phyloP scores from a whole-genome alignment of 805 yeast species.

The Komagataella pastoris region DNA sequence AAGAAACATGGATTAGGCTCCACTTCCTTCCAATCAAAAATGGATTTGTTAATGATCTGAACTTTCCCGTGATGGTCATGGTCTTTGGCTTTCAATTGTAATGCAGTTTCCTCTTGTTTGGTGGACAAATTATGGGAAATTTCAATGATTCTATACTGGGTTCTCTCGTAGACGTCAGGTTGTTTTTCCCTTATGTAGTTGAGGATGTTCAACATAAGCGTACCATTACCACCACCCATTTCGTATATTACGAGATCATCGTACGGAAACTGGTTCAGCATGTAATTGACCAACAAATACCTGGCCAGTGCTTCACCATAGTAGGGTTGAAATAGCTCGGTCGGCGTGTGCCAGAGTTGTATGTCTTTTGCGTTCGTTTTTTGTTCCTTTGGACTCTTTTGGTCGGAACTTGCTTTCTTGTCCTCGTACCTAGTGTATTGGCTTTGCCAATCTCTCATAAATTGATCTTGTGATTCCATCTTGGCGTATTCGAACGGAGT shows the following conservation, averaged over 20 bases:
- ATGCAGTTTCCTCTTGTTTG: conserved; percentile 27
- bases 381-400: conserved; percentile 11
- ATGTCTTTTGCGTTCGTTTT: conserved; percentile 8
- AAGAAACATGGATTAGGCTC: conserved; percentile 62
- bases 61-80: conserved; percentile 42
- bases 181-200: conserved; percentile 46
- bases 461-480: conserved; percentile 52
- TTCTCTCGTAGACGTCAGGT: conserved; percentile 61
- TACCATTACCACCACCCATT: conserved; percentile 87
- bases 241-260: conserved; percentile 68
- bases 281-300: conserved; percentile 59
- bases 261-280: conserved; percentile 54
- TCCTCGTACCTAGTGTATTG: conserved; percentile 43
- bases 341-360: conserved; percentile 86
- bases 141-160: conserved; percentile 62
- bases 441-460: conserved; percentile 52
- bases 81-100: conserved; percentile 15
- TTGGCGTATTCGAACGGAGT: conserved; percentile 49
- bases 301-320: conserved; percentile 83
- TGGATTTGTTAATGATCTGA: conserved; percentile 58
- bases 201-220: conserved; percentile 64
- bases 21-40: conserved; percentile 55
- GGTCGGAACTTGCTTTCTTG: conserved; percentile 6
- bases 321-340: conserved; percentile 71
- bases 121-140: conserved; percentile 49